Evolutionary conservation across 805 yeast species (phyloP), one percentile per base, ranked within the genome.

Genomic region (Starmerella vitae): DNA sequence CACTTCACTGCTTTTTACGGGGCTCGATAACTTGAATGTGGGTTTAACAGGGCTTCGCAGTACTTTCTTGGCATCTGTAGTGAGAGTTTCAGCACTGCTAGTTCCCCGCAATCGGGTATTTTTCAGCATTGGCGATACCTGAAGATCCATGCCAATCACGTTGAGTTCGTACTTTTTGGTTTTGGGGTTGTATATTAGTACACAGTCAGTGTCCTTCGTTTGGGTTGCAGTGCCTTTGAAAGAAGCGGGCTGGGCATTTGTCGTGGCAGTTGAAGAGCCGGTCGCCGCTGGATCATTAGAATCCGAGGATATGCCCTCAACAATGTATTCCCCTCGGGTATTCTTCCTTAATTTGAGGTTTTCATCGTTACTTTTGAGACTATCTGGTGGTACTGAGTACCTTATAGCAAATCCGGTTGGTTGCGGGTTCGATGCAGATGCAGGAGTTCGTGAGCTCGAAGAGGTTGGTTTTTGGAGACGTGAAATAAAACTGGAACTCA

Each of bases 181-280:
- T 15, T 74, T 69, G 25, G 86, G 82, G 55, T 84, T 88, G 59
- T 72, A 78, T 41, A 84, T 77, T 63, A 84, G 66, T 21, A 93
- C 81, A 57, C 83, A 83, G 8, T 86, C 85, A 40, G 46, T 49
- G 14, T 53, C 59, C 20, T 49, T 51, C 21, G 52, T 46, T 7
- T 41, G 38, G 2, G 50, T 43, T 13, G 45, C 50, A 19, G 51
- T 48, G 6, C 59, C 60, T 3, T 50, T 31, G 35, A 55, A 55
- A 17, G 50, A 30, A 15, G 44, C 44, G 14, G 40, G 25, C 21
- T 27, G 34, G 12, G 33, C 28, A 12, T 18, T 19, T 25, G 26
- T 31, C 31, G 34, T 7, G 17, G 24, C 30, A 6, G 8, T 15
- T 6, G 7, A 10, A 7, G 17, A 12, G 9, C 17, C 30, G 17